Evolutionary conservation across 805 yeast species (phyloP), one percentile per base, ranked within the genome.

Genomic region (Yarrowia deformans): DNA sequence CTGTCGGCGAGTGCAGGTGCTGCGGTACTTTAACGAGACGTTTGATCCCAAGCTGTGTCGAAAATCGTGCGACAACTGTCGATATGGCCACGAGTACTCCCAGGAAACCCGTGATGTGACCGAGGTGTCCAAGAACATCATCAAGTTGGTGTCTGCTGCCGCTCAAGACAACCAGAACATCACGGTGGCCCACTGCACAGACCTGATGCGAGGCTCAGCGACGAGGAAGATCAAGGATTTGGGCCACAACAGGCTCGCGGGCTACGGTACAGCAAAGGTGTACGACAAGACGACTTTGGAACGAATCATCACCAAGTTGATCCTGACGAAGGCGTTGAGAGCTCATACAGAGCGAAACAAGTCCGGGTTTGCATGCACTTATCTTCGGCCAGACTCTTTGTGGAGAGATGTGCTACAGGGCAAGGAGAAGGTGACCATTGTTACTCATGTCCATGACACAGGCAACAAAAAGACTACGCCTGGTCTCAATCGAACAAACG

Each of bases 11-110:
- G 86, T 88, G 73, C 93, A 93, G 73, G 97, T 95, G 2, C 81
- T 95, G 66, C 94, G 91, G 66, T 95, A 93, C 75, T 95, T 95
- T 80, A 91, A 91, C 78, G 99, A 95, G 76, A 80, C 79, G 7
- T 93, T 94, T 75, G 86, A 90, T 70, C 82, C 89, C 10, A 80
- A 77, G 29, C 79, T 83, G 18, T 95, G 99, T 76, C 77, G 81
- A 14, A 85, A 86, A 70, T 84, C 87, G 71, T 95, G 99, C 81
- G 99, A 95, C 79, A 93, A 93, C 76, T 94, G 99, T 81, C 75
- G 77, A 8, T 80, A 84, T 49, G 80, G 83, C 18, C 49, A 73
- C 29, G 67, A 58, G 45, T 66, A 67, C 14, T 40, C 49, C 8
- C 43, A 56, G 56, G 68, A 55, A 32, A 61, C 48, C 39, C 60